Evolutionary conservation across 2,329 filamentous ascomycete genomes (phyloP), one percentile per base, ranked within the genome.

Genomic region (Apiospora hydei): DNA sequence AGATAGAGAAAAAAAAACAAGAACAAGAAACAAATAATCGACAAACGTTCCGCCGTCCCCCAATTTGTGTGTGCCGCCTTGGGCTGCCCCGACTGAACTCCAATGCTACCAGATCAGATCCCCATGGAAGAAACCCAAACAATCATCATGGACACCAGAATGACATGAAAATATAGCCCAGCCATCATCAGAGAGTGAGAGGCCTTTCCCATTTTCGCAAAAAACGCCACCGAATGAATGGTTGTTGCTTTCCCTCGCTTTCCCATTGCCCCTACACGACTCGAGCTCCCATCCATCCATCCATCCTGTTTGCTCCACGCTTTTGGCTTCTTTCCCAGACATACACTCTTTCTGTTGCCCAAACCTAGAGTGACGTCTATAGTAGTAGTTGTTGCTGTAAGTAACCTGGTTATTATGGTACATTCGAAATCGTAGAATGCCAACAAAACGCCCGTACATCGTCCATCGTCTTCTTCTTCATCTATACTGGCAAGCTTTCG

Each of bases 171-270:
- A 53, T 51, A 43, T 43, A 49, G 21, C 21, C 16, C 46, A 38
- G 53, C 53, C 53, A 38, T 38, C 13, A 34, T 21, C n/a, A 53
- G 24, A 26, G 49, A n/a, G 16, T 18, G 51, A 34, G 6, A 53
- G 49, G 49, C 49, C 24, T 53, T 53, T 53, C 49, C 46, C 26
- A 34, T 61, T 38, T 61, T 38, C 53, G 53, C 53, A 34, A 57
- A 57, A 38, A 61, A 61, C 53, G 53, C 53, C 53, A 61, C 53
- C 53, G 53, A 61, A 57, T 57, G 51, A 57, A 61, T 38, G 53
- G 53, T 61, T 38, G 16, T 61, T 61, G 53, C 53, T 61, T 21
- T 11, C 53, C 53, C 38, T 30, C 18, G 30, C 53, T 61, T 34
- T 61, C 26, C 30, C 53, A 34, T 38, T 38, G 3, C 16, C 18